These are phyloP conservation scores for Stagonosporopsis vannaccii DNA, from an alignment of 2,329 filamentous ascomycete species.

Conservation along the genomic window DNA sequence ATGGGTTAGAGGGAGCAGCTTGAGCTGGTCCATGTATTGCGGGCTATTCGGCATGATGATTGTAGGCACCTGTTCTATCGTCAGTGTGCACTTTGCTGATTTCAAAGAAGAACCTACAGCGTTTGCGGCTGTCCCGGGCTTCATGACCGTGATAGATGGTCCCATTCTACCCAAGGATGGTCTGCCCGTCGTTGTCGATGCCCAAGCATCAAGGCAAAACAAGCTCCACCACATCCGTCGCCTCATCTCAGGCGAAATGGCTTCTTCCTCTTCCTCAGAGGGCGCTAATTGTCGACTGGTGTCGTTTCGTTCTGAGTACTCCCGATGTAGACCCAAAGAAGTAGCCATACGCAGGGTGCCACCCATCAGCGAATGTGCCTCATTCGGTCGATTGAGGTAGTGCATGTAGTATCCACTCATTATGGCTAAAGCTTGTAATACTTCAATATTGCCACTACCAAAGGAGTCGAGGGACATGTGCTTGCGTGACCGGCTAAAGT, in stretches of 20 bases:
- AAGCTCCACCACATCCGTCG: conserved; percentile 56
- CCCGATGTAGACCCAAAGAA: conserved; percentile 74
- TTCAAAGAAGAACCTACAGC: conserved; percentile 31
- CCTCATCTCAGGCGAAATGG: conserved; percentile 49
- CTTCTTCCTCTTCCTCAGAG: conserved; percentile 39
- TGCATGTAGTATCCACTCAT: conserved; percentile 80
- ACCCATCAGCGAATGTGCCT: conserved; percentile 76
- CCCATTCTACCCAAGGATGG: conserved; percentile 51
- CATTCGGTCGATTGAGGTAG: conserved; percentile 78
- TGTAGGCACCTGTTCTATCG: conserved; percentile 19
- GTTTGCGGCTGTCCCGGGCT: conserved; percentile 44
- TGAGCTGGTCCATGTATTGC: conserved; percentile 62
- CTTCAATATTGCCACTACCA: conserved; percentile 75
- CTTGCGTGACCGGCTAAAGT: conserved; percentile 72
- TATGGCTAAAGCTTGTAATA: conserved; percentile 73
- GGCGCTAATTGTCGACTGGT: conserved; percentile 25
- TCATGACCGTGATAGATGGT: conserved; percentile 48
- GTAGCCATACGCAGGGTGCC: conserved; percentile 78
- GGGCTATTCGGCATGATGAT: conserved; percentile 45
- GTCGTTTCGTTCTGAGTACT: conserved; percentile 55
- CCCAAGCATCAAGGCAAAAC: conserved; percentile 55
- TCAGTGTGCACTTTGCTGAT: conserved; percentile 6
- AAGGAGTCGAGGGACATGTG: conserved; percentile 72
- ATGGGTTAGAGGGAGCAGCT: conserved; percentile 74
- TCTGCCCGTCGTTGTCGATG: conserved; percentile 53